These are phyloP conservation scores for Keithomyces neogunnii DNA, from an alignment of 2,329 filamentous ascomycete genomes.

Conservation along the genomic window DNA sequence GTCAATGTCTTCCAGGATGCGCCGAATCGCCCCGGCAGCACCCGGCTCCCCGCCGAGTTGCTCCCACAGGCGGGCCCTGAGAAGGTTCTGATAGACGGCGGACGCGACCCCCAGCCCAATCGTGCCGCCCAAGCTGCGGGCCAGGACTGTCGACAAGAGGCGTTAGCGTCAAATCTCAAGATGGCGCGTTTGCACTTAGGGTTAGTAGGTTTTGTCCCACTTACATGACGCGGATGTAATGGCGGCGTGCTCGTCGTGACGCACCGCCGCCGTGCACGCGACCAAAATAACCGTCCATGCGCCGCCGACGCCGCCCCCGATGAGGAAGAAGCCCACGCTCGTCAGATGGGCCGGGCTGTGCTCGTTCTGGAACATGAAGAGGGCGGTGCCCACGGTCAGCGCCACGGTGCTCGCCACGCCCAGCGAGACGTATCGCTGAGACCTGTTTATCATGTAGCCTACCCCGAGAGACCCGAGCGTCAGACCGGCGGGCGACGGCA, in stretches of 20 bases:
- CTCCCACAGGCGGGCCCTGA: conserved; percentile 50
- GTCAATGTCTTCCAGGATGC: conserved; percentile 58
- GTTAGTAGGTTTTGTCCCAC: no score
- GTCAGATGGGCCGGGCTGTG: conserved; percentile 40
- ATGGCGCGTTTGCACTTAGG: no score
- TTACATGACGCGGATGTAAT: conserved; percentile 51
- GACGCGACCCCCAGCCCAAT: conserved; percentile 41
- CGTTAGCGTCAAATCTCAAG: no score
- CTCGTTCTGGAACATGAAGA: no score
- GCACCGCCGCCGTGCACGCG: conserved; percentile 63
- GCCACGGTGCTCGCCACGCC: no score
- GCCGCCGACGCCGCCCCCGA: conserved; percentile 60
- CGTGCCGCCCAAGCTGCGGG: conserved; percentile 22
- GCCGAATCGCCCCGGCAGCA: conserved; percentile 52
- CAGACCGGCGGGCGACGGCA: conserved; percentile 59
- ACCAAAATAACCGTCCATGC: conserved; percentile 70
- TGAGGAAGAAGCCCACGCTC: conserved; percentile 42
- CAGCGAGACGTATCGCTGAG: conserved; percentile 57
- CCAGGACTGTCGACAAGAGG: no score
- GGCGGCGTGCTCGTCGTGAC: background rate
- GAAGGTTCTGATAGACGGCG: conserved; percentile 67
- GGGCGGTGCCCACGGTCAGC: no score
- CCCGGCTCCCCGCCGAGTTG: conserved; percentile 52
- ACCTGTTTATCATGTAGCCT: conserved; percentile 64
- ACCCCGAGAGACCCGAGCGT: conserved; percentile 56